These are phyloP conservation scores for Penicillium salamii DNA, from an alignment of 495 filamentous ascomycete species.

Conservation along the genomic window DNA sequence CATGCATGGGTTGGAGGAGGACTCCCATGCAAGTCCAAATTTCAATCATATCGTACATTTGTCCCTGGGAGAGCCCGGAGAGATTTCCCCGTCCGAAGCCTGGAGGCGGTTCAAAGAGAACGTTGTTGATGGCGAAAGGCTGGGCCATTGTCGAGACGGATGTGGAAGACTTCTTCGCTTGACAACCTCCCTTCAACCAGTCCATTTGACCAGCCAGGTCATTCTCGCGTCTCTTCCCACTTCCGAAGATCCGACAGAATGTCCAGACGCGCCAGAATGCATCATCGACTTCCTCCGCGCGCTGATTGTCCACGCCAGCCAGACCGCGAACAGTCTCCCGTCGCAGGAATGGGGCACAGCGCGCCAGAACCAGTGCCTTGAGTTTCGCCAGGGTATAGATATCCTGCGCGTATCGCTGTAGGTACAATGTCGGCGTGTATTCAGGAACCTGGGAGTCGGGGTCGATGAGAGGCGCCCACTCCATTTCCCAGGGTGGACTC, in stretches of 20 bases:
- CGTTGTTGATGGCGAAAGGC: slow-evolving; percentile 50
- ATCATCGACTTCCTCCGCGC: slow-evolving; percentile 57
- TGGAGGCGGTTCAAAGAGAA: slow-evolving; percentile 54
- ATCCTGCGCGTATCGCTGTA: slow-evolving; percentile 55
- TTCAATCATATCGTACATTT: slow-evolving; percentile 65
- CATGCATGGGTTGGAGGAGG: slow-evolving; percentile 57
- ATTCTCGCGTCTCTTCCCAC: slow-evolving; percentile 55
- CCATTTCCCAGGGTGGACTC: slow-evolving; percentile 52
- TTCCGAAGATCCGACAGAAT: slow-evolving; percentile 66
- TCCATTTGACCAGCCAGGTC: slow-evolving; percentile 63
- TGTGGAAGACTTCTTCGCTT: slow-evolving; percentile 39
- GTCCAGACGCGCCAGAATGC: slow-evolving; percentile 70
- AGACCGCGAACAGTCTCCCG: slow-evolving; percentile 56
- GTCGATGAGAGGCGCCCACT: slow-evolving; percentile 40
- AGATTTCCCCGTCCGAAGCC: slow-evolving; percentile 60
- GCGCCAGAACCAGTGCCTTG: slow-evolving; percentile 57
- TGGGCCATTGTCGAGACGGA: slow-evolving; percentile 38
- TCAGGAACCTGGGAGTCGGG: slow-evolving; percentile 50
- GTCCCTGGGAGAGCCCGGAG: slow-evolving; percentile 50
- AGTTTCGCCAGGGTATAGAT: slow-evolving; percentile 57
- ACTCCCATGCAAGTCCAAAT: slow-evolving; percentile 63
- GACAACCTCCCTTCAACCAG: slow-evolving; percentile 58
- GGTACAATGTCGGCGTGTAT: slow-evolving; percentile 55
- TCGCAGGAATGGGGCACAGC: slow-evolving; percentile 57
- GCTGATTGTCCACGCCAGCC: slow-evolving; percentile 44